Base-by-base conservation (phyloP, 2,329 filamentous ascomycete genomes). In the Tolypocladium inflatum region DNA sequence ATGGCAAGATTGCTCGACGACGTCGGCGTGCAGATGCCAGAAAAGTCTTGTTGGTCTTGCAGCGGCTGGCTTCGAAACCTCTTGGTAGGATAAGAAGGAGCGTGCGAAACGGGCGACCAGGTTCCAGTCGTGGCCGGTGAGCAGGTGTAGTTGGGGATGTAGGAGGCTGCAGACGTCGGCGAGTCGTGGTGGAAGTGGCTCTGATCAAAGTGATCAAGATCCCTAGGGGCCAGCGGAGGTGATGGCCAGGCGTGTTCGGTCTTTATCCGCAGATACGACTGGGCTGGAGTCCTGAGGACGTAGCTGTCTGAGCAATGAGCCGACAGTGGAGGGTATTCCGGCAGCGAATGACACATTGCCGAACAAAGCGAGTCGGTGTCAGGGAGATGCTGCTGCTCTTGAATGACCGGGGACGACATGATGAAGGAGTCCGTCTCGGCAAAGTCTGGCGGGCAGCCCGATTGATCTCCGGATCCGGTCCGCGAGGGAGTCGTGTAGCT, bases 201-300 rank as follows among this genome's bases (percentile, higher is more conserved):
- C 58, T 68, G 68, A 23, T 76, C 74, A 54, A 71, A 66, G 30
- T 67, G 68, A n/a, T 76, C 74, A 54, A 70, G 65, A 30, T 76
- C 74, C 39, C 74, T 70, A 42, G 68, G 66, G 15, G 67, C 66
- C 10, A 68, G 66, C 13, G 71, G 73, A 37, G 76, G 73, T 33
- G 73, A 76, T 41, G 70, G 67, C 68, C 72, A 73, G 54, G 61
- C 58, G 55, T 66, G 60, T 48, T 55, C 55, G 57, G 60, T 59
- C 60, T 65, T 38, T 57, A 54, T 35, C 39, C 37, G 48, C 35
- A 60, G 56, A 39, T 55, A 59, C 35, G 58, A 43, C 56, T 39
- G 42, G 39, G 55, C 43, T 6, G 57, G 38, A 21, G 57, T 35
- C 56, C 59, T 54, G 55, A 39, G 38, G 55, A 37, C 56, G 50